phyloP scores from a whole-genome alignment of 2,329 filamentous ascomycete species.

The Ophiobolus disseminans region DNA sequence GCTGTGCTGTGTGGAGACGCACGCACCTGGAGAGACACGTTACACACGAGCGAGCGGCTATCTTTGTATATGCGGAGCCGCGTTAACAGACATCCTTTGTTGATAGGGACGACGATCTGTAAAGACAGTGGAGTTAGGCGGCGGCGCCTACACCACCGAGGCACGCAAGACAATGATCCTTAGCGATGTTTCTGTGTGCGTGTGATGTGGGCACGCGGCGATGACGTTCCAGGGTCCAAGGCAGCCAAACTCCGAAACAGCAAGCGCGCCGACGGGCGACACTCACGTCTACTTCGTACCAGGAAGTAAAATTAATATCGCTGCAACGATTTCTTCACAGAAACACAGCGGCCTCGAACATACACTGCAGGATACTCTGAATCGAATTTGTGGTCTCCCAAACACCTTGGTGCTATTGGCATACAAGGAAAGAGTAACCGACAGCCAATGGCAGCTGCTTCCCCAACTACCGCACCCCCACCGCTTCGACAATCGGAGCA shows the following conservation, averaged over 20 bases:
- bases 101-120: not conserved
- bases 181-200: slow-evolving; percentile 14
- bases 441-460: slow-evolving; percentile 10
- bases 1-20: slow-evolving; percentile 5
- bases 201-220: slow-evolving; percentile 13
- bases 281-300: too few relatives aligned
- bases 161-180: slow-evolving; percentile 10
- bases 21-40: slow-evolving; percentile 9
- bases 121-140: slow-evolving; percentile 1
- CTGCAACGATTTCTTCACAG: too few relatives aligned
- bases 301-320: too few relatives aligned
- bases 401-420: not conserved
- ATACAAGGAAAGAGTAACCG: slow-evolving; percentile 7
- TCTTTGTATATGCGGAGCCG: too few relatives aligned
- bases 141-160: slow-evolving; percentile 4
- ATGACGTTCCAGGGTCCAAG: slow-evolving; percentile 17
- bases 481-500: not conserved
- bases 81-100: not conserved
- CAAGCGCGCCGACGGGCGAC: too few relatives aligned
- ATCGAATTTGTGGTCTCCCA: too few relatives aligned
- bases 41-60: not conserved
- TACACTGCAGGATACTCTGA: too few relatives aligned
- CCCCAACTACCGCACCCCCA: slow-evolving; percentile 12
- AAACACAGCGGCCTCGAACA: too few relatives aligned
- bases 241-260: not conserved